Evolutionary conservation across 2,329 filamentous ascomycete genomes (phyloP), one percentile per base, ranked within the genome.

Genomic region (Fusarium hostae): DNA sequence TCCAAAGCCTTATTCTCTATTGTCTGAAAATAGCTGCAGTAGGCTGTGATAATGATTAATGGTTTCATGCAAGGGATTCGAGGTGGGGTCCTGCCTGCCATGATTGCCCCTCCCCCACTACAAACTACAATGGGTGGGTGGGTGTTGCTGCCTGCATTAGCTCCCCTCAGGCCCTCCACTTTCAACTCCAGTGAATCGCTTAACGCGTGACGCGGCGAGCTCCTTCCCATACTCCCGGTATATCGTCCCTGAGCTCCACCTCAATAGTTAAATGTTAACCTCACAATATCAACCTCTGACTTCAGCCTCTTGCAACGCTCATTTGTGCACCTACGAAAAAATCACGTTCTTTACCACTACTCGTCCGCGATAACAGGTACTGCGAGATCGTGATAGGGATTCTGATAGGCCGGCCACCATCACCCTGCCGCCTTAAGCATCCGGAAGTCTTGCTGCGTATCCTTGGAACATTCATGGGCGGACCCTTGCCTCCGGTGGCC

Each of bases 141-240:
- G 50, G 51, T 58, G 28, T 28, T 59, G 59, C 66, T 68, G 66
- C 66, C 59, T 68, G 66, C 59, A 68, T 63, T 68, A 51, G 41
- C 32, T 47, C 63, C 24, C 24, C 40, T 48, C 18, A 28, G 32
- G 18, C 13, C 24, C 30, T 45, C 28, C 40, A 47, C 54, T 48
- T 56, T 56, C 54, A 56, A 56, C 39, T 47, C 18, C 22, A 56
- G 39, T 66, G 54, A 52, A 52, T 54, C 32, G 9, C 48, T 52
- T 52, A 52, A 67, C 71, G 66, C 71, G 71, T 74, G 71, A 74
- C 69, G 62, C 71, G 71, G 55, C 30, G 61, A 64, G 54, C 58
- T 73, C 59, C 54, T 74, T 69, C 54, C 64, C 71, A 58, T 62
- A 50, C 71, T 61, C 50, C 57, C 47, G 56, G 68, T 51, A 41